Conservation (phyloP, 768 basidiomycete species). For the Suillus clintonianus region DNA sequence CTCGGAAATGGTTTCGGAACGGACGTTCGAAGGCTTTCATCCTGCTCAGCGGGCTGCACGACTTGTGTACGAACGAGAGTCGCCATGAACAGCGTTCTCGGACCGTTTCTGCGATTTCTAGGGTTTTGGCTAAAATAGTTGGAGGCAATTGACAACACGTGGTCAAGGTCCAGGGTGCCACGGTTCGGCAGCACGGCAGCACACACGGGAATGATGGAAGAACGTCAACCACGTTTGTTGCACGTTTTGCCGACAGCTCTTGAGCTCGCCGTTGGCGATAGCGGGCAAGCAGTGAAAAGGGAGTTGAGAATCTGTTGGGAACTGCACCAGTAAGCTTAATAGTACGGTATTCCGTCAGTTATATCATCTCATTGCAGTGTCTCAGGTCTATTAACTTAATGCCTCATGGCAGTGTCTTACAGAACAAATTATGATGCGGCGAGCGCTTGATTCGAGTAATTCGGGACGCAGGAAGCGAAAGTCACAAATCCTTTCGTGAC, state of each 20-base stretch:
- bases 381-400: neutral
- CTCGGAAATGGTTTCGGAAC: constrained; percentile 10
- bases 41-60: constrained; percentile 3
- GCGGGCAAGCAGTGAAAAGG: neutral
- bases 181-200: neutral
- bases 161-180: neutral
- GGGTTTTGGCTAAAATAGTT: constrained; percentile 1
- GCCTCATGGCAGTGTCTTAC: neutral
- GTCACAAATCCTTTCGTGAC: neutral
- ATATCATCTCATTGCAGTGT: neutral
- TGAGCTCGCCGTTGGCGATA: neutral
- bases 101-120: neutral
- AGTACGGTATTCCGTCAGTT: neutral
- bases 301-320: neutral
- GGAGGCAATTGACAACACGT: neutral
- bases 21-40: constrained; percentile 7
- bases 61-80: constrained; percentile 24
- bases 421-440: neutral
- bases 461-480: neutral
- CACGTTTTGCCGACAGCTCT: neutral
- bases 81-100: constrained; percentile 19
- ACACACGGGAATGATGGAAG: neutral
- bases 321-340: neutral
- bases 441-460: neutral
- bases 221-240: neutral